Evolutionary conservation across 805 yeast species (phyloP), one percentile per base, ranked within the genome.

Genomic region (Ogataea corticis): DNA sequence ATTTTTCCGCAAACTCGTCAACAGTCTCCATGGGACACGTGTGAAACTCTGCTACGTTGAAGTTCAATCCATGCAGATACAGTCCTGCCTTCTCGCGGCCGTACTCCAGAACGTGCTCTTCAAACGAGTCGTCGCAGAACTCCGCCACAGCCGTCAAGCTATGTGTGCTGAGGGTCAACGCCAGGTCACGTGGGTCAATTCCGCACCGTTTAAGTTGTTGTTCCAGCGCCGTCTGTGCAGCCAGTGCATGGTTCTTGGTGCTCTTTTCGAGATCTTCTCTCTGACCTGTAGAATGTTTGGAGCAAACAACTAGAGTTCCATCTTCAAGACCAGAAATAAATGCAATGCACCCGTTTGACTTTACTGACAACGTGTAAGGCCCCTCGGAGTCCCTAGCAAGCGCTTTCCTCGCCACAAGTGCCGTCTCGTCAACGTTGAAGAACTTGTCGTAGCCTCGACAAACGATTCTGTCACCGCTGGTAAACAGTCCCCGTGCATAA

Each of bases 371-470:
- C 15, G 76, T 78, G 62, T 85, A 94, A 0, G 97, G 97, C 0
- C 96, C 97, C 4, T 33, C 27, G 0, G 94, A 83, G 27, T 70
- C 55, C 0, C 52, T 38, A n/a, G 58, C 54, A 4, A 90, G 59
- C 54, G 61, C 57, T 0, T 65, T 66, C 71, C 80, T 72, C 47
- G 70, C 75, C 0, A 96, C 84, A 5, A 51, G 51, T 0, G 66
- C 52, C 1, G 76, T 72, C 62, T 94, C 99, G 50, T 73, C 78
- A 3, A 89, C 70, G 59, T 87, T 92, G 76, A 89, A 94, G 65
- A 94, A 94, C 67, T 94, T 94, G 65, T 94, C 94, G 62, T 94
- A 94, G 0, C 99, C 99, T 54, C 99, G 71, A 1, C 83, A 82
- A 2, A 80, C 81, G 17, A 94, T 85, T 10, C 48, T 54, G n/a